Evolutionary conservation across 768 basidiomycete species (phyloP).

Genomic region (Boletellus sp.): DNA sequence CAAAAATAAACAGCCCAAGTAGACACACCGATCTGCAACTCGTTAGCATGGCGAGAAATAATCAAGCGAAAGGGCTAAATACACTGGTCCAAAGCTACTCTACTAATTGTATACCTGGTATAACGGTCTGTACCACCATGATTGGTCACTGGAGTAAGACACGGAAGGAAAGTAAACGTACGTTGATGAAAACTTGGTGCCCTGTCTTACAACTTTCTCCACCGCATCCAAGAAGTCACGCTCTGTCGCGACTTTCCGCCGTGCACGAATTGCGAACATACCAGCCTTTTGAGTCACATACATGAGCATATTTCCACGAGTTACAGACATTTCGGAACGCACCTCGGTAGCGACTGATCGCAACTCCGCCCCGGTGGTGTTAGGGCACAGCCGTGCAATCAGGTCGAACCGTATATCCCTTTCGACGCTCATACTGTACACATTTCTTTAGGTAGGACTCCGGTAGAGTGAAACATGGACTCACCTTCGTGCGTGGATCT

Average conservation of each 20-base stretch:
- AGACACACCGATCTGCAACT: not conserved
- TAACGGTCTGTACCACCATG: constrained; percentile 53
- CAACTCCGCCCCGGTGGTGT: constrained; percentile 97
- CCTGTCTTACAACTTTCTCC: constrained; percentile 97
- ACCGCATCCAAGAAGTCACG: constrained; percentile 97
- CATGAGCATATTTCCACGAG: constrained; percentile 76
- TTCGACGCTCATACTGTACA: constrained; percentile 88
- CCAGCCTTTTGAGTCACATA: constrained; percentile 81
- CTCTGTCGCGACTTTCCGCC: constrained; percentile 95
- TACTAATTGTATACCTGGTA: constrained; percentile 93
- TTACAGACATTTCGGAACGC: constrained; percentile 13
- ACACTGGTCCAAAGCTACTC: constrained; percentile 12
- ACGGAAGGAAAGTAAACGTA: constrained; percentile 38
- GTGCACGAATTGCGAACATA: constrained; percentile 98
- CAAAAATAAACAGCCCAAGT: too few species aligned
- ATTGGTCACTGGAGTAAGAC: constrained; percentile 1
- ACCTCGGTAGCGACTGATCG: constrained; percentile 97
- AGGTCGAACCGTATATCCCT: constrained; percentile 96
- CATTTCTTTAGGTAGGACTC: not conserved
- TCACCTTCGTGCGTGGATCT: constrained; percentile 93
- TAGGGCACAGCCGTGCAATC: constrained; percentile 94
- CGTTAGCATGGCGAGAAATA: not conserved
- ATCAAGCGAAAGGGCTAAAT: constrained; percentile 8
- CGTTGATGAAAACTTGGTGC: constrained; percentile 97
- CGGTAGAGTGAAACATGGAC: constrained; percentile 11